Conservation (phyloP, 1,284 basidiomycete genomes). For the Irpex sp. region DNA sequence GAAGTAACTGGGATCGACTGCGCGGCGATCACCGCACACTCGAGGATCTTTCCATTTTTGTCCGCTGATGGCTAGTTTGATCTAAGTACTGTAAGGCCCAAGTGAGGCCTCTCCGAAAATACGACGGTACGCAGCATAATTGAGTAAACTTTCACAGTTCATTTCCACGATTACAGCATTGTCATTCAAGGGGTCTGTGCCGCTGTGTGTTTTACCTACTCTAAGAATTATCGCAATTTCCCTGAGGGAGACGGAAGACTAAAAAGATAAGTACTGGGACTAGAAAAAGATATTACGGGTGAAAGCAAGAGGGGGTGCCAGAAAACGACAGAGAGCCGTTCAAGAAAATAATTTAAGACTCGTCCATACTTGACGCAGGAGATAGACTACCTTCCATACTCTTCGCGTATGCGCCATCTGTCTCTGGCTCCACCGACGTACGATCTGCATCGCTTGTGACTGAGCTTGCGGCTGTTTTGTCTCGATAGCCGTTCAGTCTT, state of each 20-base stretch:
- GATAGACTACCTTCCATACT: slow-evolving; percentile 29
- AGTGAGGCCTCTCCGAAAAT: background rate
- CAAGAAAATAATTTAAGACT: slow-evolving; percentile 20
- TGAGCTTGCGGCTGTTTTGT: slow-evolving; percentile 2
- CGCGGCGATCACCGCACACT: background rate
- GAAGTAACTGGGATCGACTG: background rate
- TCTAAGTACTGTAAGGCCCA: background rate
- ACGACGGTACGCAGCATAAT: background rate
- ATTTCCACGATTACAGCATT: slow-evolving; percentile 1
- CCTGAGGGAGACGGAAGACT: background rate
- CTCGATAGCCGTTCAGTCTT: slow-evolving; percentile 8
- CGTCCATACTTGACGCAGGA: slow-evolving; percentile 30
- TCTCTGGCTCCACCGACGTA: slow-evolving; percentile 14
- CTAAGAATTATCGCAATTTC: background rate
- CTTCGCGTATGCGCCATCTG: slow-evolving; percentile 21
- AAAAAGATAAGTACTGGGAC: background rate
- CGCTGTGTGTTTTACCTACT: background rate
- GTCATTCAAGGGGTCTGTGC: background rate
- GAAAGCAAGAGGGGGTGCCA: background rate
- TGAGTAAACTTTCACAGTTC: background rate
- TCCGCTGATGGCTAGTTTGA: background rate
- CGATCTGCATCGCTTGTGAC: slow-evolving; percentile 7
- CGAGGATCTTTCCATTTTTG: background rate
- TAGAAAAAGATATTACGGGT: slow-evolving; percentile 1
- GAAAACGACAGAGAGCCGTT: background rate